These are phyloP conservation scores for Diphasiastrum complanatum DNA, from an alignment of 83 land plant species.

Conservation along the genomic window DNA sequence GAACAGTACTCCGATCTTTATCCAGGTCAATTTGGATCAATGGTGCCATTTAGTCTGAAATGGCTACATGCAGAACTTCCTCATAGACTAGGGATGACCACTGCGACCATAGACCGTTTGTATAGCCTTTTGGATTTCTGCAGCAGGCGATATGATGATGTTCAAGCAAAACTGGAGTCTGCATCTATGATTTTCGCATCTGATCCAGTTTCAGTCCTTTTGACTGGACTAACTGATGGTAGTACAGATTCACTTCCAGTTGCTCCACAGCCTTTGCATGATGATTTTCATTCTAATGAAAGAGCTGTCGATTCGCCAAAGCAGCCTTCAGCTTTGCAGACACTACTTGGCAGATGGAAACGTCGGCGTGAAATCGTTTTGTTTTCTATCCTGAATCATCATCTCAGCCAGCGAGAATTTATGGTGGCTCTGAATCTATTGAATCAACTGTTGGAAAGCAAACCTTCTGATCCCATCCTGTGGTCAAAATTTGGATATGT, in stretches of 20 bases:
- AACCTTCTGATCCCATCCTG: background rate
- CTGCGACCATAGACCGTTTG: background rate
- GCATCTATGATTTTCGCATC: background rate
- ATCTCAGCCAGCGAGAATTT: too few relatives aligned
- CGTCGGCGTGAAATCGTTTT: too few relatives aligned
- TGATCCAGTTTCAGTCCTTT: background rate
- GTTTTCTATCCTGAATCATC: too few relatives aligned
- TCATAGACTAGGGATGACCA: background rate
- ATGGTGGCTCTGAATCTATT: too few relatives aligned
- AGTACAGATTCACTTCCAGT: conserved; percentile 1
- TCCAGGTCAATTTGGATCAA: conserved; percentile 6
- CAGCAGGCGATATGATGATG: background rate
- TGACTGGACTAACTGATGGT: conserved; percentile 2
- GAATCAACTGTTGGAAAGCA: too few relatives aligned
- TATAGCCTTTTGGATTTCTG: conserved; percentile 3
- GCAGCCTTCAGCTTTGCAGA: background rate
- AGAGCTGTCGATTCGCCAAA: background rate
- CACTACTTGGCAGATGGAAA: conserved; percentile 3
- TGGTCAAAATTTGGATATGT: conserved; percentile 11
- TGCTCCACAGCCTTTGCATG: background rate
- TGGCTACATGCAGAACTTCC: conserved; percentile 7
- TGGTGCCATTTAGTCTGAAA: conserved; percentile 9
- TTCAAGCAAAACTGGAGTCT: background rate
- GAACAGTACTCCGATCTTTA: conserved; percentile 9
- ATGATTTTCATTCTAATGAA: background rate